Conservation (phyloP, 2,329 filamentous ascomycete genomes). For the Botryosphaeria agaves region DNA sequence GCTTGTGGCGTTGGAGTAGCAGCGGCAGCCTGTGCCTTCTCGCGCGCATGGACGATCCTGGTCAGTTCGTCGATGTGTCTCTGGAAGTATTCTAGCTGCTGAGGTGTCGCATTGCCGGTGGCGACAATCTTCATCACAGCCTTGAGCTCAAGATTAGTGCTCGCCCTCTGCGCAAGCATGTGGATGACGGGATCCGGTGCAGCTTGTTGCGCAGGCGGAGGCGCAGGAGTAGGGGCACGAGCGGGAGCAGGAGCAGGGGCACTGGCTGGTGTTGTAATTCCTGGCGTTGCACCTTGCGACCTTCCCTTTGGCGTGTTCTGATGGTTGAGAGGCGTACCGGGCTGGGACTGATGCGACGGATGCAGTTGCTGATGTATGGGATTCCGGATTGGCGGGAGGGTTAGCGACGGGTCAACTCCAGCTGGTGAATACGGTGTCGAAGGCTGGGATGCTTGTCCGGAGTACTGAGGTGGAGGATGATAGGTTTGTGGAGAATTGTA, state of each 20-base stretch:
- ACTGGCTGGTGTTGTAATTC: not conserved
- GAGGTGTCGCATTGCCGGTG: slow-evolving; percentile 51
- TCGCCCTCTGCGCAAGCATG: slow-evolving; percentile 58
- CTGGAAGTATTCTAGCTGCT: slow-evolving; percentile 61
- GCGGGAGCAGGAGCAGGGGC: not conserved
- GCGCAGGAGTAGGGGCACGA: not conserved
- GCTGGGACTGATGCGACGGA: no score
- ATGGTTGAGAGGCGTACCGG: no score
- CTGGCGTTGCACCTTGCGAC: no score
- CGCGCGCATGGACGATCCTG: slow-evolving; percentile 24
- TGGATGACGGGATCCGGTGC: slow-evolving; percentile 64
- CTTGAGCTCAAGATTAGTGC: slow-evolving; percentile 53
- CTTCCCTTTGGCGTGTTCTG: no score
- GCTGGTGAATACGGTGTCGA: no score
- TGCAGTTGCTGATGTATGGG: no score
- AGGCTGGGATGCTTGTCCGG: no score
- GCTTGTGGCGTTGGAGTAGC: slow-evolving; percentile 1
- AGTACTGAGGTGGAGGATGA: no score
- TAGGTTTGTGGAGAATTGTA: no score
- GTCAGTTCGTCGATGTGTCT: slow-evolving; percentile 67
- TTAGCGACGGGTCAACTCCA: no score
- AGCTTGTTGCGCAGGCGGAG: slow-evolving; percentile 12
- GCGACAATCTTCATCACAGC: slow-evolving; percentile 74
- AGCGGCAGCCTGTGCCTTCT: slow-evolving; percentile 9
- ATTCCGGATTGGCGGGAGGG: no score